Evolutionary conservation across 1,284 basidiomycete species (phyloP), one percentile per base, ranked within the genome.

Genomic region (Heterobasidion occidentale): DNA sequence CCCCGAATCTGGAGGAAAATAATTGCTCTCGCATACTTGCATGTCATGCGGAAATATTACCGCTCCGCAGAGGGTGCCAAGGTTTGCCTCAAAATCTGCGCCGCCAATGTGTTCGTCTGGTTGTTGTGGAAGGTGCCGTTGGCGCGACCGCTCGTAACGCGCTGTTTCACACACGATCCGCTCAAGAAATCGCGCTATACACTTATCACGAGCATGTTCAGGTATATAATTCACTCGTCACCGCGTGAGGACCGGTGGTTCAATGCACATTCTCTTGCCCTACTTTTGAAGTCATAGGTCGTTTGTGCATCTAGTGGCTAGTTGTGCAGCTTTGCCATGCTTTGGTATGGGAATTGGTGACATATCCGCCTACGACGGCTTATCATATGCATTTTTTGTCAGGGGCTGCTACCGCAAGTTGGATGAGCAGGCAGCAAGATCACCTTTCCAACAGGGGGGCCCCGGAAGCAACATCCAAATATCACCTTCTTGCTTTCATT

Each of bases 261-360:
- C 27, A 27, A 27, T 27, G 27, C 27, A 5, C 4, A 27, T 27
- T 27, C 4, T 27, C 4, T 27, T 27, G 27, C 27, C 27, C 27
- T 5, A 27, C 27, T 27, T 27, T 6, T 4, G 27, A 27, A 90
- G 88, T 62, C 88, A 90, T 61, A 71, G 76, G 60, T 71, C 74
- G 9, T 77, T 85, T 58, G 52, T 88, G 1, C 86, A 90, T 65
- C 69, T 90, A 14, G 60, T 77, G 2, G 77, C 80, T 63, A 91
- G 90, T 61, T 83, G 79, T 55, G 73, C 91, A 63, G 86, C 86
- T 1, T 68, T 91, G 35, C 76, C 85, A 48, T 81, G 86, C 62
- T 91, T 91, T 64, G 88, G 88, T 85, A 67, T 27, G 27, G 27
- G 27, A 27, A 6, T 27, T 27, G 4, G 27, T 27, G 5, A 27